Base-by-base conservation (phyloP, 768 basidiomycete genomes). In the Leucocoprinus leucothites region DNA sequence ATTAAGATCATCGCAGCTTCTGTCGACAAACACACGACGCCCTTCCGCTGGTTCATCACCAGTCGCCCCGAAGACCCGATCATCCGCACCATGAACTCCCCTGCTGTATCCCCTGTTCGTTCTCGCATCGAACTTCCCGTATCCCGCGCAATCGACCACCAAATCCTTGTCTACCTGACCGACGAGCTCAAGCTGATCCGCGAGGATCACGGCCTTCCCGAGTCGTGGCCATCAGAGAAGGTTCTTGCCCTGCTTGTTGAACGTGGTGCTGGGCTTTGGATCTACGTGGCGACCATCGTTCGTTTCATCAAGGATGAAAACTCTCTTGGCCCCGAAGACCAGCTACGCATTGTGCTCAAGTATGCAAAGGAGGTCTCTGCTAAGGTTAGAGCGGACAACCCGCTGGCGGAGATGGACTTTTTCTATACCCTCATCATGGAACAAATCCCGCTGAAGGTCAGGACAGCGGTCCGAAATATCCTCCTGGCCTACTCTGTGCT, bases 281-380 rank as follows among this genome's bases (percentile, higher is more conserved):
- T 52, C 18, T 52, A 52, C n/a, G 51, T 31, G 7, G 41, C 51
- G 21, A 52, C 51, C 14, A 18, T 52, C 3, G 22, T 35, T 9
- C 43, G 51, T 4, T 52, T 52, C 19, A 35, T 52, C 4, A 28
- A 18, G 7, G 42, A 52, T 4, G 2, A 24, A 3, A 22, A 52
- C 19, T 52, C 51, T 18, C 21, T 35, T 31, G 41, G 51, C n/a
- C 51, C 51, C 1, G 51, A 52, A n/a, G 41, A 44, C 21, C 51
- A 35, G 36, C 21, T 52, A 2, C 51, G 28, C 4, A 9, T 28
- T 26, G 46, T 47, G 8, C 46, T 47, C 25, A 26, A 41, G 14
- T 31, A 5, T 31, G 11, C 31, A 31, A 5, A 5, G 11, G 11
- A 31, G 6, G 6, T 5, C 11, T 5, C 6, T 31, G 31, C 5